phyloP scores from a whole-genome alignment of 2,329 filamentous ascomycete species.

The Helotiales sp. region DNA sequence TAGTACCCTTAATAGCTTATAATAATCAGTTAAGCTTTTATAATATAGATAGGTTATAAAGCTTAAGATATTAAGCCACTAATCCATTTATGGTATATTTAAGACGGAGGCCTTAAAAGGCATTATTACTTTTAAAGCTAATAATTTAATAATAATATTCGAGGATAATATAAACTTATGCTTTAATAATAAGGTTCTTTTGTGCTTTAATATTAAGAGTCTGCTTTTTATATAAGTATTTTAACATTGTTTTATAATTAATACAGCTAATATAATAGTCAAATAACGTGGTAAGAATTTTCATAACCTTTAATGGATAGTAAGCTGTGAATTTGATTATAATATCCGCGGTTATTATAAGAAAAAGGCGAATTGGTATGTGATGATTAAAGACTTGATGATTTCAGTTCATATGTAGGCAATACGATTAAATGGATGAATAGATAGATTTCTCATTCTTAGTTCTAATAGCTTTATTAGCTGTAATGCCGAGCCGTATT shows the following conservation, averaged over 20 bases:
- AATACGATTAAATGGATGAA: not conserved
- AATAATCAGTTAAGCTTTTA: not conserved
- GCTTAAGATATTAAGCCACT: constrained; percentile 12
- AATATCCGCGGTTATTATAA: not conserved
- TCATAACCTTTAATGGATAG: not conserved
- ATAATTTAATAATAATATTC: constrained; percentile 10
- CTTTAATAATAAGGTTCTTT: constrained; percentile 10
- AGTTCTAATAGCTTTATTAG: not conserved
- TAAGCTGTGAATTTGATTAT: not conserved
- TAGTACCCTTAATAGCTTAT: constrained; percentile 15
- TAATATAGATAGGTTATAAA: not conserved
- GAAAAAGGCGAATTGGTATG: not conserved
- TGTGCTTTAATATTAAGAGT: not conserved
- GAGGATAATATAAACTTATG: not conserved
- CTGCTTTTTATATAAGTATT: constrained; percentile 6
- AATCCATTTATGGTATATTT: constrained; percentile 13
- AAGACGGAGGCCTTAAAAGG: constrained; percentile 4
- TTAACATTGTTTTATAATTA: constrained; percentile 1
- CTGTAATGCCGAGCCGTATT: too few species aligned
- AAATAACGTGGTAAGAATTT: constrained; percentile 1
- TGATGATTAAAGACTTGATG: not conserved
- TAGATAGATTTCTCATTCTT: not conserved
- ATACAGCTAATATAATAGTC: not conserved
- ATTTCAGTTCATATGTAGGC: not conserved
- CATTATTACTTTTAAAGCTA: constrained; percentile 3